Conservation (phyloP, 148 eudicot genomes). For the Rhododendron ovatum region DNA sequence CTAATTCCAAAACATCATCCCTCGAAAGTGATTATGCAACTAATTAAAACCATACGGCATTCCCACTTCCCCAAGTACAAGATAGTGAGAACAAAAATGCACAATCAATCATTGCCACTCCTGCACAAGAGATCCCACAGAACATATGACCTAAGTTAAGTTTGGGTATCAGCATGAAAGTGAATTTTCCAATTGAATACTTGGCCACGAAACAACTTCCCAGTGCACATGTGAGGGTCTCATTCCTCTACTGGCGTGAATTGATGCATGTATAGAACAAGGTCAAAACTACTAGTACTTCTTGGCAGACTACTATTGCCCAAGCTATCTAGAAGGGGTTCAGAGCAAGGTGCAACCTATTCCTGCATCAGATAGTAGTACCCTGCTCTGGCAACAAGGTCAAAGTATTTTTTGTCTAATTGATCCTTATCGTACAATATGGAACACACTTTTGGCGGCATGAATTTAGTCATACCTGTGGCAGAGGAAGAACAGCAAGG, state of each 20-base stretch:
- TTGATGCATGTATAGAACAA: not conserved
- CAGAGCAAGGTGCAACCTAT: not conserved
- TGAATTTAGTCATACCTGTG: conserved; percentile 50
- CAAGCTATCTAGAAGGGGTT: not conserved
- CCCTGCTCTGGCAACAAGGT: not conserved
- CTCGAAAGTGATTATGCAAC: not conserved
- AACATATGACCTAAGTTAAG: not conserved
- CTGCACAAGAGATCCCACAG: not conserved
- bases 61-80: not conserved
- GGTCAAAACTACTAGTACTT: not conserved
- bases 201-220: not conserved
- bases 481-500: conserved; percentile 90
- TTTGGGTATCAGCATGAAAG: no score
- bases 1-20: not conserved
- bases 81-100: not conserved
- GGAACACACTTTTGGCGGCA: not conserved
- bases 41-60: not conserved
- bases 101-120: not conserved
- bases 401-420: not conserved
- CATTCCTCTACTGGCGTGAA: not conserved
- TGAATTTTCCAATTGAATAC: not conserved
- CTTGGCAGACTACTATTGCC: not conserved
- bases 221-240: not conserved
- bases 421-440: not conserved
- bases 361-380: not conserved